Evolutionary conservation across 2,329 filamentous ascomycete genomes (phyloP), one percentile per base, ranked within the genome.

Genomic region (Diaporthe capsici): DNA sequence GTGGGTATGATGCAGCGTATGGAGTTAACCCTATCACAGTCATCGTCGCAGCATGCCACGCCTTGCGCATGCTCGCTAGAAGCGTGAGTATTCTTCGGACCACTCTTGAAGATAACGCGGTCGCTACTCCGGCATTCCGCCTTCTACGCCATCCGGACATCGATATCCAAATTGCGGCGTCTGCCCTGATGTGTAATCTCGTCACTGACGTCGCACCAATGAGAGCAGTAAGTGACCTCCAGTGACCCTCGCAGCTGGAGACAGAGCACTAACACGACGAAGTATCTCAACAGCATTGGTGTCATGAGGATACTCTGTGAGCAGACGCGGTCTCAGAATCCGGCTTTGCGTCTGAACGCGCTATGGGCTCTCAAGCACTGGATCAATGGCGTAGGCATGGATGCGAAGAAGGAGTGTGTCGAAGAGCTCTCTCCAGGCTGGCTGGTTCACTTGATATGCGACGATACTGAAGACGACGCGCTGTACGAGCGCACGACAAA

Each of bases 341-440:
- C 94, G n/a, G 91, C 92, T 63, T 87, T 98, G 72, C 92, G 95
- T 34, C 88, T 97, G 37, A 95, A 97, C 80, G 95, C 96, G 31
- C 85, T 99, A 2, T 99, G 97, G 96, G 95, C 95, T 8, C 86
- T 99, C 75, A 98, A 98, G 82, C 95, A 98, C 84, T 89, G 98
- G 68, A 93, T 98, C 3, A 90, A 94, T 77, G 92, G 92, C 31
- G 91, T 94, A 8, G 89, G 90, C 25, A 92, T 93, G 60, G 90
- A 93, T 17, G 87, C 94, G 78, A 98, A 97, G 84, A 93, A 93
- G 80, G 89, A 90, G 65, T 95, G 95, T 76, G 86, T 98, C 17
- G 92, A 96, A 68, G 92, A 94, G 80, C 88, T 98, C 5, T 92
- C 92, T 12, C 90, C 94, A 0, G 92, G 91, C 15, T 98, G 95